These are phyloP conservation scores for Cladosporium sp. DNA, from an alignment of 2,329 filamentous ascomycete genomes.

Conservation along the genomic window DNA sequence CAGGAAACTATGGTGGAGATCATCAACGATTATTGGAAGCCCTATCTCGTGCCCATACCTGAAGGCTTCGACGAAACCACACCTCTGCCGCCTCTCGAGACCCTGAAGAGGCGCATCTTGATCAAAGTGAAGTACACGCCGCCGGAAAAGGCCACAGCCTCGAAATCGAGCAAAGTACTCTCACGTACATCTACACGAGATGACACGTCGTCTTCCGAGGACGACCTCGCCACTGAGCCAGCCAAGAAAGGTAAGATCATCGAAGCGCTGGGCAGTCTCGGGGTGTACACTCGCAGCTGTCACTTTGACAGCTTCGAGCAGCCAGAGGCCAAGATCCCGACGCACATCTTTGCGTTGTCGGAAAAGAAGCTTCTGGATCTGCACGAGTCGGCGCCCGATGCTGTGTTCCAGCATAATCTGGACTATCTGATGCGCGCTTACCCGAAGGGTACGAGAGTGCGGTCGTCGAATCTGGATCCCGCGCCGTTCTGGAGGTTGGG, in stretches of 20 bases:
- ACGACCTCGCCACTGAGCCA: constrained; percentile 35
- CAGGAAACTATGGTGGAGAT: constrained; percentile 91
- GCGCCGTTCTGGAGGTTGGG: constrained; percentile 81
- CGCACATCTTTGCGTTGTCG: constrained; percentile 62
- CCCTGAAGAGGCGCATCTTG: constrained; percentile 71
- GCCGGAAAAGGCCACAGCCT: constrained; percentile 29
- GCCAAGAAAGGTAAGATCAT: constrained; percentile 60
- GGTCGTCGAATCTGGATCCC: constrained; percentile 83
- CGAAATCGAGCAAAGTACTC: constrained; percentile 13
- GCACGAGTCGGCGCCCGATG: constrained; percentile 50
- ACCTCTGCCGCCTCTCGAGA: constrained; percentile 60
- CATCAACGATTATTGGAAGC: constrained; percentile 84
- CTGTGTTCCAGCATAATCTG: constrained; percentile 76
- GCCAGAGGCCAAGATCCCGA: constrained; percentile 53
- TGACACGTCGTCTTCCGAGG: constrained; percentile 33
- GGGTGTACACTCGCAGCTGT: constrained; percentile 82
- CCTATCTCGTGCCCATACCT: constrained; percentile 63
- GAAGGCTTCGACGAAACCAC: constrained; percentile 48
- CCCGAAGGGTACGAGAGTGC: constrained; percentile 74
- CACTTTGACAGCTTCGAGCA: constrained; percentile 71
- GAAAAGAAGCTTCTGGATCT: constrained; percentile 64
- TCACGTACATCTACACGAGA: constrained; percentile 15
- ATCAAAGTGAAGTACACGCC: constrained; percentile 49
- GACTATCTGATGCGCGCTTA: constrained; percentile 83
- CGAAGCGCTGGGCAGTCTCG: constrained; percentile 66